Percentiles rank a stretch among this genome's conserved stretches.
Evolutionary conservation across 1,284 basidiomycete species (phyloP).

Genomic region (Pulchroboletus neoregius): DNA sequence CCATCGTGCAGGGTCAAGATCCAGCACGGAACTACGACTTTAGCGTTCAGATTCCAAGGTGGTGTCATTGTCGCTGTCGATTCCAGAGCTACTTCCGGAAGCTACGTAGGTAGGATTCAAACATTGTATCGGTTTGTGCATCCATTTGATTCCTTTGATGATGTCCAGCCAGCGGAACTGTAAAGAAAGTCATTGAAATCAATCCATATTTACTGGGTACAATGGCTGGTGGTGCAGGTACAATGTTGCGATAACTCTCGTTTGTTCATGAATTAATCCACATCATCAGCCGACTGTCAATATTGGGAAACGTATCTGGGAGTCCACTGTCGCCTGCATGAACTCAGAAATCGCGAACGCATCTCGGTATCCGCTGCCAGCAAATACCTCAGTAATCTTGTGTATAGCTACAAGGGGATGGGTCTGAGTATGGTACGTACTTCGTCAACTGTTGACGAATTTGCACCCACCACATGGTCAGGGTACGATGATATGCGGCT

Average conservation of each 20-base stretch:
- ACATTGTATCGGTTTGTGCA: not conserved
- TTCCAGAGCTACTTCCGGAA: conserved; percentile 95
- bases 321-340: conserved; percentile 95
- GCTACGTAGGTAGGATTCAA: conserved; percentile 78
- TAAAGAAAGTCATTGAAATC: conserved; percentile 99
- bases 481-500: conserved; percentile 99
- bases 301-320: conserved; percentile 99
- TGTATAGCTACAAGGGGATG: conserved; percentile 99
- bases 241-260: conserved; percentile 22
- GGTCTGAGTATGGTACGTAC: conserved; percentile 89
- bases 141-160: conserved; percentile 5
- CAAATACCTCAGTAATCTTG: conserved; percentile 96
- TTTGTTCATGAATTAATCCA: conserved; percentile 9
- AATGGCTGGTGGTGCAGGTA: conserved; percentile 98
- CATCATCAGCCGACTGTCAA: conserved; percentile 76
- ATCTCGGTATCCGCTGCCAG: conserved; percentile 98
- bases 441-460: not conserved
- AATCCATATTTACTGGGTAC: conserved; percentile 98
- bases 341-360: conserved; percentile 94
- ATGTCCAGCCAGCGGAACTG: conserved; percentile 80
- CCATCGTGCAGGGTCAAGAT: conserved; percentile 96
- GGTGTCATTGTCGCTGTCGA: conserved; percentile 99
- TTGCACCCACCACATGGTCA: conserved; percentile 30
- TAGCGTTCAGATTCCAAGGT: conserved; percentile 95
- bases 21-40: conserved; percentile 96